phyloP scores from a whole-genome alignment of 805 yeast genomes.

The Lipomyces spencermartinsiae region DNA sequence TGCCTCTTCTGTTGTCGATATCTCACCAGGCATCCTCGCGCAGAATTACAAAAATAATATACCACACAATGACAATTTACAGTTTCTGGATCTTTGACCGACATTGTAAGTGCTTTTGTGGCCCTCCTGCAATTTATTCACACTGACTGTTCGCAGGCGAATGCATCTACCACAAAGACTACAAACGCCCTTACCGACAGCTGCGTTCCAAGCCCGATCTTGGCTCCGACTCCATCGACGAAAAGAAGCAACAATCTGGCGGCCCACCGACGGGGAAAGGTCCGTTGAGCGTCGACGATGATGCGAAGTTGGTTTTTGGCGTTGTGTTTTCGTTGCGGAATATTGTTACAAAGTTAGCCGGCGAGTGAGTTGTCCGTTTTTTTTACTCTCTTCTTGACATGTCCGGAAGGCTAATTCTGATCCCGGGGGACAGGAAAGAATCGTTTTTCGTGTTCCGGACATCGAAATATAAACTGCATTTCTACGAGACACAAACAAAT shows the following conservation, averaged over 20 bases:
- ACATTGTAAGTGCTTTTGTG: conserved; percentile 62
- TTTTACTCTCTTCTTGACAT: no score
- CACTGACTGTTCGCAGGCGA: conserved; percentile 50
- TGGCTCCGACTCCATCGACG: background rate
- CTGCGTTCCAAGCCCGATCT: conserved; percentile 13
- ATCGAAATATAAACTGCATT: conserved; percentile 78
- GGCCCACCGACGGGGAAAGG: conserved; percentile 27
- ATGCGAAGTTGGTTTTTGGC: conserved; percentile 85
- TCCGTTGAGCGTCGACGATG: conserved; percentile 57
- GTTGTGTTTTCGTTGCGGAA: conserved; percentile 79
- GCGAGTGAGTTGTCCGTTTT: conserved; percentile 40
- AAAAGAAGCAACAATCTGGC: conserved; percentile 40
- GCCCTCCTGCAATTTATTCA: background rate
- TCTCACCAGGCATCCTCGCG: no score
- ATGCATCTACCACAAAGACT: conserved; percentile 83
- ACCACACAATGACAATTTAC: conserved; percentile 64
- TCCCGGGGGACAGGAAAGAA: conserved; percentile 45
- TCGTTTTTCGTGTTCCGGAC: conserved; percentile 54
- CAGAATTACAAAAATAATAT: no score
- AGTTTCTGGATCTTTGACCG: conserved; percentile 91
- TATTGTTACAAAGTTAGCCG: conserved; percentile 63
- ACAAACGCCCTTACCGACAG: conserved; percentile 31
- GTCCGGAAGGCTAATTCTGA: no score
- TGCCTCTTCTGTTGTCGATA: no score
- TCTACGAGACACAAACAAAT: conserved; percentile 78